Base-by-base conservation (phyloP, 192 early-diverging fungal species). In the Coemansia sp. region DNA sequence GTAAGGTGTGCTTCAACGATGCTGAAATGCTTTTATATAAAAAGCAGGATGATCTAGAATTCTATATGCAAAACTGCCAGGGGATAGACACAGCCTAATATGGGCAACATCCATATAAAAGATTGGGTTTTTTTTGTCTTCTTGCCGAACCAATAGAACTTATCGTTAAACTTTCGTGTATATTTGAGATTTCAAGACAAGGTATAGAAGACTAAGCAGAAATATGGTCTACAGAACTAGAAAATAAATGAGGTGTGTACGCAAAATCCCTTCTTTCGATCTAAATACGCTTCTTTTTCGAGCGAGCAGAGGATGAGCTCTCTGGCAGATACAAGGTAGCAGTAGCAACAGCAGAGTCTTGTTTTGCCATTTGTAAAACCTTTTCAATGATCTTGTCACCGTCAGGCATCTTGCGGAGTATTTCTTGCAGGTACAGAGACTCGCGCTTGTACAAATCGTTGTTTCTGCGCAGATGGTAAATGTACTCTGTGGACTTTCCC, bases 401-500 rank as follows among this genome's bases (percentile, higher is more conserved):
- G 31, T 66, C 65, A 8, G 72, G 66, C 30, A 80, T 63, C 26
- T 58, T 65, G 56, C 72, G 65, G 23, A 80, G 40, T 7, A 75
- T 39, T 4, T 72, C 66, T 25, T 75, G 78, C 62, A 80, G 18
- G 18, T 75, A 80, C 29, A 63, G 13, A 2, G 72, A 74, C 56
- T 84, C 71, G 31, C 82, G 77, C 9, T 65, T 70, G 8, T 71
- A 61, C 65, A 61, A 62, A 48, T 84, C 77, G 55, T 77, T 77
- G 59, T 33, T 66, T 7, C 74, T 51, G 16, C 82, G 77, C 51
- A 84, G 52, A 51, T 84, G 61, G 52, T 79, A 84, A 37, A 98
- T 95, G 76, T 98, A 96, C 75, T 98, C 94, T 0, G 95, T 95
- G 0, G 93, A 89, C 60, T 95, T 95, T 31, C 88, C 83, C 61